Percentiles rank a stretch among this genome's conserved stretches.
These are phyloP conservation scores for Colletotrichum tropicale DNA, from an alignment of 2,329 filamentous ascomycete species.

Conservation along the genomic window DNA sequence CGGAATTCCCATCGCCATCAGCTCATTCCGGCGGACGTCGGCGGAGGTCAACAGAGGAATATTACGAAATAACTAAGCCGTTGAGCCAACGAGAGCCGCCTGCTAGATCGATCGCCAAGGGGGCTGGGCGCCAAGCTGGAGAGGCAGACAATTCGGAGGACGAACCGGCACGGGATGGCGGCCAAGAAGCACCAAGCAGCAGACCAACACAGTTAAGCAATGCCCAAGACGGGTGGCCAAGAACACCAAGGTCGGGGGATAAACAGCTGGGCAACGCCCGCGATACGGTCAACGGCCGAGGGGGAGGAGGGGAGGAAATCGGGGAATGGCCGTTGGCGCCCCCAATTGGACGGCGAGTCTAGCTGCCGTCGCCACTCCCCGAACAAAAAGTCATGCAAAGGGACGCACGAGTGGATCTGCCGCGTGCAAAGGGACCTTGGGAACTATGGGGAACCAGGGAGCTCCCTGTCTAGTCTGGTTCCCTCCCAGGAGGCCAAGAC, in stretches of 20 bases:
- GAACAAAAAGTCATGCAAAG: constrained; percentile 5
- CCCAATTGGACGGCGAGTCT: background rate
- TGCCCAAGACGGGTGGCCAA: constrained; percentile 13
- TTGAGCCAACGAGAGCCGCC: background rate
- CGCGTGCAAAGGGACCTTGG: constrained; percentile 18
- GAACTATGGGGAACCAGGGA: background rate
- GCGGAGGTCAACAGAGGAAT: background rate
- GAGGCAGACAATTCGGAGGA: background rate
- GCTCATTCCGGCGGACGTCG: background rate
- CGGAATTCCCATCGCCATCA: background rate
- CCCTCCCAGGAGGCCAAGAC: background rate
- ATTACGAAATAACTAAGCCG: background rate
- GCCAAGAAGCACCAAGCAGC: background rate
- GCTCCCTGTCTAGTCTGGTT: constrained; percentile 4
- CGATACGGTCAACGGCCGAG: background rate
- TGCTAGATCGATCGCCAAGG: constrained; percentile 13
- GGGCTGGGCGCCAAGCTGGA: constrained; percentile 4
- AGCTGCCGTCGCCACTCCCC: background rate
- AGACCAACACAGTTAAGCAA: background rate
- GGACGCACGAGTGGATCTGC: background rate
- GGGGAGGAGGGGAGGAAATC: background rate
- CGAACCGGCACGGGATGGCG: background rate
- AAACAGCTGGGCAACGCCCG: background rate
- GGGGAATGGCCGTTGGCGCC: background rate
- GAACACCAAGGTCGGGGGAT: constrained; percentile 7